Evolutionary conservation across 1,284 basidiomycete genomes (phyloP).

Genomic region (Schizophyllum amplum): DNA sequence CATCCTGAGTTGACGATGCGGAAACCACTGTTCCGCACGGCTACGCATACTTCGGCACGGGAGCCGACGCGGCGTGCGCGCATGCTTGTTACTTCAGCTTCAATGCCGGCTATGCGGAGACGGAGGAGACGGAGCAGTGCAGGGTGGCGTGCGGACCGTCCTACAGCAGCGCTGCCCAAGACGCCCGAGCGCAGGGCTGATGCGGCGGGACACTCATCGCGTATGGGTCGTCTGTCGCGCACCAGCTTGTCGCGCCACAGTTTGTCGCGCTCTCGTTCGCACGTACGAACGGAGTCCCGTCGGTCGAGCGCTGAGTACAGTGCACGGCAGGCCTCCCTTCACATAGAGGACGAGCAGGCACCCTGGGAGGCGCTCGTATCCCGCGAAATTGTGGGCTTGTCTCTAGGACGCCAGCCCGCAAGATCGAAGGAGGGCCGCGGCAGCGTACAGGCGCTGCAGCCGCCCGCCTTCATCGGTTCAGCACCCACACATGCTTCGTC

Average conservation of each 20-base stretch:
- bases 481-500: not conserved
- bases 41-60: not conserved
- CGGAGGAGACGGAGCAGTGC: not conserved
- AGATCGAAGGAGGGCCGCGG: not conserved
- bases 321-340: not conserved
- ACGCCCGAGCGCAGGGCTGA: not conserved
- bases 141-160: not conserved
- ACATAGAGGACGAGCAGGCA: not conserved
- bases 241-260: not conserved
- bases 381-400: not conserved
- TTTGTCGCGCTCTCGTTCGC: not conserved
- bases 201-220: too few relatives aligned
- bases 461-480: not conserved
- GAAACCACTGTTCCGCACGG: not conserved
- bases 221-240: too few relatives aligned
- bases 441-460: not conserved
- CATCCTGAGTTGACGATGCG: not conserved
- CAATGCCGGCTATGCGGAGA: not conserved
- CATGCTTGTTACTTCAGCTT: not conserved
- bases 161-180: not conserved
- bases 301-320: not conserved
- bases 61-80: not conserved
- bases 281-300: not conserved
- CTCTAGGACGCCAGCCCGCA: not conserved
- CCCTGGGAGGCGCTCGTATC: not conserved